A percentile compares a stretch with the other conserved stretches of the same genome.
These are phyloP conservation scores for Penicillium hesseltinei DNA, from an alignment of 2,329 filamentous ascomycete genomes.

Conservation along the genomic window DNA sequence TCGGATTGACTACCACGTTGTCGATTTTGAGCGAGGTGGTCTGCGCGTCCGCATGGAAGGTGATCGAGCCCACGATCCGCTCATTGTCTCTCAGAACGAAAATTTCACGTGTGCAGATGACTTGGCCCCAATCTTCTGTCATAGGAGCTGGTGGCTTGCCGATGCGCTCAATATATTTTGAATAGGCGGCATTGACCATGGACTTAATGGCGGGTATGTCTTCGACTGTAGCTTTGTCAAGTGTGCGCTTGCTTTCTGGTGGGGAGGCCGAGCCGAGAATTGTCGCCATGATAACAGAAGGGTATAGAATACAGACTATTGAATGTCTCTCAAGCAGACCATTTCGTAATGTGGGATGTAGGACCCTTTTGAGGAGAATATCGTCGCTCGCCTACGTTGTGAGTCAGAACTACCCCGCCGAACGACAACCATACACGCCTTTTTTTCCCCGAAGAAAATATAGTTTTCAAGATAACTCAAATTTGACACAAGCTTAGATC, in stretches of 20 bases:
- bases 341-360: too few relatives aligned
- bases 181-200: constrained; percentile 20
- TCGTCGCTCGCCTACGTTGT: not conserved
- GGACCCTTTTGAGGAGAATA: too few relatives aligned
- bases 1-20: constrained; percentile 22
- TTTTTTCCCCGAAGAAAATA: too few relatives aligned
- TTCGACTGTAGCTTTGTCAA: constrained; percentile 8
- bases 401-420: not conserved
- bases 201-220: constrained; percentile 16
- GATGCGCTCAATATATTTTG: constrained; percentile 24
- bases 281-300: not conserved
- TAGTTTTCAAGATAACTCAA: too few relatives aligned
- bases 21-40: constrained; percentile 12
- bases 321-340: not conserved
- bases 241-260: not conserved
- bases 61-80: constrained; percentile 15
- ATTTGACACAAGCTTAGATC: too few relatives aligned
- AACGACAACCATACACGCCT: not conserved
- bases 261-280: not conserved
- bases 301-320: not conserved
- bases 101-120: constrained; percentile 9
- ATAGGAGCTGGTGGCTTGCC: constrained; percentile 24
- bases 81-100: constrained; percentile 12
- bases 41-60: not conserved
- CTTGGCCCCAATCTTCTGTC: constrained; percentile 16